Conservation (phyloP, 306 rosid genomes). For the Dicorynia guianensis region DNA sequence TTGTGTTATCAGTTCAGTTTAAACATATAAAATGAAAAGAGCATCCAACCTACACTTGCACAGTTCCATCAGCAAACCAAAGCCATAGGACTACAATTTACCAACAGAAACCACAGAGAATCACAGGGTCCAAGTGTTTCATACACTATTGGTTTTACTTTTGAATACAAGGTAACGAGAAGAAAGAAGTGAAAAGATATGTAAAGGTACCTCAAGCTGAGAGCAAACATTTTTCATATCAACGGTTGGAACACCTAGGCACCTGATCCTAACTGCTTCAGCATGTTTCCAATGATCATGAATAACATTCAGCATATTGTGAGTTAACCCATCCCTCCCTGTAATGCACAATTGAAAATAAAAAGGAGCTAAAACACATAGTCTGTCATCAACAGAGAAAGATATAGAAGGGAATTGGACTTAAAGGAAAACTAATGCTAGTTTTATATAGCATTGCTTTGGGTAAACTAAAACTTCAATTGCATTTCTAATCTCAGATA, state of each 20-base stretch:
- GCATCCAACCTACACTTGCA: neutral
- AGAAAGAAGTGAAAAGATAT: neutral
- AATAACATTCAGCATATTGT: constrained; percentile 89
- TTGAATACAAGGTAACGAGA: constrained; percentile 11
- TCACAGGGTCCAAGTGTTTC: constrained; percentile 2
- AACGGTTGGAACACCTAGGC: constrained; percentile 90
- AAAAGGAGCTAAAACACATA: neutral
- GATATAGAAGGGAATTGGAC: neutral
- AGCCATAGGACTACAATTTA: neutral
- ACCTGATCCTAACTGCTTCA: constrained; percentile 89
- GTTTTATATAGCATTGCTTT: constrained; percentile 10
- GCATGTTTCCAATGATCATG: constrained; percentile 81
- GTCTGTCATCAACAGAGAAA: constrained; percentile 24
- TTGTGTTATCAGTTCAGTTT: constrained; percentile 5
- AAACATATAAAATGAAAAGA: constrained; percentile 12
- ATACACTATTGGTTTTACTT: neutral
- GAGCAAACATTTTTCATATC: constrained; percentile 89
- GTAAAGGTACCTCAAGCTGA: constrained; percentile 74
- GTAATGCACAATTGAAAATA: constrained; percentile 30
- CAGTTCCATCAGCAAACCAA: neutral
- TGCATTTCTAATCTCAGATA: neutral
- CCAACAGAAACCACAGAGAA: neutral
- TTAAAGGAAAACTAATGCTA: neutral
- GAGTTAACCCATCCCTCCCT: constrained; percentile 98
- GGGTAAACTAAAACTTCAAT: neutral